These are phyloP conservation scores for Neurospora hispaniola DNA, from an alignment of 495 filamentous ascomycete genomes.

Conservation along the genomic window DNA sequence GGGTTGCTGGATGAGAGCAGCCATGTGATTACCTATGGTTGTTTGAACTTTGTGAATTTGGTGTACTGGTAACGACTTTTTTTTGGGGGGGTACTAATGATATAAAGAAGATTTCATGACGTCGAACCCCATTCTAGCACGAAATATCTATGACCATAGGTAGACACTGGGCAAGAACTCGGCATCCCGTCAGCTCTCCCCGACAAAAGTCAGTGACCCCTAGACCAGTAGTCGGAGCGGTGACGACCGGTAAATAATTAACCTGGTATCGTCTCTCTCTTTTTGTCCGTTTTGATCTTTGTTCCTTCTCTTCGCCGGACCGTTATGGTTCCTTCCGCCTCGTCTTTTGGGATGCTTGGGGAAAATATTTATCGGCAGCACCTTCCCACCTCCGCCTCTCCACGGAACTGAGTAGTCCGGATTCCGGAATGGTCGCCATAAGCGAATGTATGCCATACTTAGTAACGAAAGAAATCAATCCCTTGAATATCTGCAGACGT, in stretches of 20 bases:
- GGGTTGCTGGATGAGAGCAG: background rate
- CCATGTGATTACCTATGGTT: too few species aligned
- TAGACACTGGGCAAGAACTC: slow-evolving; percentile 20
- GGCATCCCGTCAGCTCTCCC: slow-evolving; percentile 44
- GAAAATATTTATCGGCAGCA: background rate
- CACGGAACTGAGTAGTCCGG: background rate
- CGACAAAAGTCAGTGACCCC: slow-evolving; percentile 24
- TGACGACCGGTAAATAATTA: background rate
- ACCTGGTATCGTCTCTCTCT: background rate
- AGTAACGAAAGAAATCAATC: background rate
- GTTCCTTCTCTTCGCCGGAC: background rate
- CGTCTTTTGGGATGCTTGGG: background rate
- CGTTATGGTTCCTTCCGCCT: background rate
- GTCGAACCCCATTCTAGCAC: background rate
- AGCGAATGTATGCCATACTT: background rate
- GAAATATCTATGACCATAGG: background rate
- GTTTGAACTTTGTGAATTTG: background rate
- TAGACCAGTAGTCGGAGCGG: background rate
- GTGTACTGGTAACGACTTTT: background rate
- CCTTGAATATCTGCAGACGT: background rate
- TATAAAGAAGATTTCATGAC: background rate
- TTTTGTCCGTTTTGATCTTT: background rate
- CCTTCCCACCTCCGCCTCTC: background rate
- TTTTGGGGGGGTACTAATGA: background rate
- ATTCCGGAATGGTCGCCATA: background rate